Evolutionary conservation across 208 protist genomes (phyloP).

Genomic region (Wallacemonas rigidus): DNA sequence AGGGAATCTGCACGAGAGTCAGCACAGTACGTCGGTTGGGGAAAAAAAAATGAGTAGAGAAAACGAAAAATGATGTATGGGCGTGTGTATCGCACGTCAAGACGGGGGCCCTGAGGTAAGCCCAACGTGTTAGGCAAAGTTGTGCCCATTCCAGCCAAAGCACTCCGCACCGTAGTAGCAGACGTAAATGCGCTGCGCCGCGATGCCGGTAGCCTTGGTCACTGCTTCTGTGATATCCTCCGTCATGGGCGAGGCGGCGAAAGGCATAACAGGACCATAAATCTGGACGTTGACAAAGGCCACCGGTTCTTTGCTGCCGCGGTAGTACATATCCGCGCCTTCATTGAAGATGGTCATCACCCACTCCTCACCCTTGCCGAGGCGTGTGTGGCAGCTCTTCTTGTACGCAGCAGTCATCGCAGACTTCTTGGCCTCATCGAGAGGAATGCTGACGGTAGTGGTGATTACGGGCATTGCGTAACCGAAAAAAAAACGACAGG

Average conservation of each 20-base stretch:
- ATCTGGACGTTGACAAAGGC: slow-evolving; percentile 31
- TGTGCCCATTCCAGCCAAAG: slow-evolving; percentile 32
- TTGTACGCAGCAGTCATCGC: slow-evolving; percentile 24
- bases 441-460: slow-evolving; percentile 25
- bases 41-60: background rate
- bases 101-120: too few relatives aligned
- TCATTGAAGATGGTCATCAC: slow-evolving; percentile 43
- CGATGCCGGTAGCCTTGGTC: slow-evolving; percentile 26
- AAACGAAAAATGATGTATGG: slow-evolving; percentile 6
- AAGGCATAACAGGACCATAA: slow-evolving; percentile 15
- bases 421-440: slow-evolving; percentile 21
- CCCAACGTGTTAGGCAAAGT: slow-evolving; percentile 20
- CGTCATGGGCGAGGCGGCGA: slow-evolving; percentile 20
- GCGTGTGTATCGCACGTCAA: slow-evolving; percentile 9
- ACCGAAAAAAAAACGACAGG: background rate
- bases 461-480: slow-evolving; percentile 30
- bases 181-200: slow-evolving; percentile 29
- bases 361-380: slow-evolving; percentile 30
- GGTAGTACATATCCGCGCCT: slow-evolving; percentile 23
- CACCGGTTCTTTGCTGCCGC: slow-evolving; percentile 21
- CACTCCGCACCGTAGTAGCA: slow-evolving; percentile 29
- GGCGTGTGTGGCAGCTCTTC: slow-evolving; percentile 15
- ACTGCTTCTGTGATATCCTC: slow-evolving; percentile 26
- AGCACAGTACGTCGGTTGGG: background rate
- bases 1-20: background rate